phyloP scores from a whole-genome alignment of 2,329 filamentous ascomycete species.

The Rutstroemia sp. region DNA sequence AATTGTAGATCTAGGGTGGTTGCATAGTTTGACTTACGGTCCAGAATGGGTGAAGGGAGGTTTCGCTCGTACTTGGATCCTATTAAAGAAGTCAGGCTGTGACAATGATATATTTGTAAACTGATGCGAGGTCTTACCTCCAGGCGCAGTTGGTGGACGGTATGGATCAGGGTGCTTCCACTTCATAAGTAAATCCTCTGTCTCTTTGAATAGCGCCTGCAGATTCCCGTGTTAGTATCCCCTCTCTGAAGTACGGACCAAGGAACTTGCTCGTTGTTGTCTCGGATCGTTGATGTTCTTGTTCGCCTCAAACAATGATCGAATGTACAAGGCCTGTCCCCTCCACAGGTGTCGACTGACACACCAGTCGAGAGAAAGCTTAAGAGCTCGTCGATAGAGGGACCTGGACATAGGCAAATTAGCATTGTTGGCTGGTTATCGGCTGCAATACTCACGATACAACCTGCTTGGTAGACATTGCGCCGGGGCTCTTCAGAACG shows the following conservation, averaged over 20 bases:
- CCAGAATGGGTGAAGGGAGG: conserved; percentile 68
- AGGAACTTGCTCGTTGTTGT: conserved; percentile 58
- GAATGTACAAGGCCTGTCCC: conserved; percentile 91
- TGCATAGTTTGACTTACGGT: conserved; percentile 54
- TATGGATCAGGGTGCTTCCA: conserved; percentile 99
- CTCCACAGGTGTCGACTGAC: conserved; percentile 91
- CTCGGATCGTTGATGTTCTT: conserved; percentile 75
- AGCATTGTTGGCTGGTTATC: neutral
- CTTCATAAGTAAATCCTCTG: conserved; percentile 77
- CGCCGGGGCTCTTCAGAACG: neutral
- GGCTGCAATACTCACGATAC: conserved; percentile 25
- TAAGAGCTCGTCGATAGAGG: conserved; percentile 87
- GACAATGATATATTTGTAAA: neutral
- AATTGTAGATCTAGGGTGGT: neutral
- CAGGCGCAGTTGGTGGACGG: conserved; percentile 79
- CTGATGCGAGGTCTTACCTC: conserved; percentile 52
- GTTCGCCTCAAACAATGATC: conserved; percentile 92
- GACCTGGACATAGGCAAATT: conserved; percentile 37
- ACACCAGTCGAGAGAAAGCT: conserved; percentile 91
- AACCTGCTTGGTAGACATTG: conserved; percentile 31
- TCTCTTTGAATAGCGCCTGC: conserved; percentile 77
- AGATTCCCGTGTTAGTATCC: conserved; percentile 1
- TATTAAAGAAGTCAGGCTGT: conserved; percentile 32
- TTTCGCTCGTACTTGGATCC: conserved; percentile 97
- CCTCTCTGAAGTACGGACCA: neutral